Evolutionary conservation across 2,329 filamentous ascomycete genomes (phyloP).

Genomic region (Nigrospora oryzae): DNA sequence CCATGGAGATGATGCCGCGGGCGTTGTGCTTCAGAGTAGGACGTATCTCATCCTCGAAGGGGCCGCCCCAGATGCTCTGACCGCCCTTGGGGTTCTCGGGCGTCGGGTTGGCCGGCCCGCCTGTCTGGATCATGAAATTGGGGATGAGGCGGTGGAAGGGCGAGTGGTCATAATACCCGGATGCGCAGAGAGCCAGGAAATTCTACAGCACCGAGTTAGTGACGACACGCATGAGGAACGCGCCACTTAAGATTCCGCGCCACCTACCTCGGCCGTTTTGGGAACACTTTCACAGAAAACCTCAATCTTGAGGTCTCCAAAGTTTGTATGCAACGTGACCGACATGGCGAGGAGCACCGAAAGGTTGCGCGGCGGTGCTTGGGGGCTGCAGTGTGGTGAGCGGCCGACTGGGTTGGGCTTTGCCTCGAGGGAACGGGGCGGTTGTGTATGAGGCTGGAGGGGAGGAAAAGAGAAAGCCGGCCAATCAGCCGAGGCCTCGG

Average conservation of each 20-base stretch:
- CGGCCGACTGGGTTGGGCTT: too few relatives aligned
- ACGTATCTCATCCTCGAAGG: slow-evolving; percentile 76
- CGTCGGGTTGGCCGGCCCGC: slow-evolving; percentile 48
- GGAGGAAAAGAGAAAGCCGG: too few relatives aligned
- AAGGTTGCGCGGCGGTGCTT: too few relatives aligned
- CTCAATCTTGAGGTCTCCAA: slow-evolving; percentile 89
- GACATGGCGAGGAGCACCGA: slow-evolving; percentile 38
- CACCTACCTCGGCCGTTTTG: slow-evolving; percentile 71
- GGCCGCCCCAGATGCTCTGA: slow-evolving; percentile 62
- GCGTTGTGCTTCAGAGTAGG: slow-evolving; percentile 60
- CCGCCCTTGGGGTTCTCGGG: slow-evolving; percentile 59
- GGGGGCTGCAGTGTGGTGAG: too few relatives aligned
- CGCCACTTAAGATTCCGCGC: neutral
- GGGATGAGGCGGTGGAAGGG: slow-evolving; percentile 77
- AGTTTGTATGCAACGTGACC: slow-evolving; percentile 73
- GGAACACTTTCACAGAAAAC: slow-evolving; percentile 93
- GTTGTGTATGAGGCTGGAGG: too few relatives aligned
- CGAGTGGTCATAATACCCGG: slow-evolving; percentile 65
- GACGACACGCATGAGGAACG: too few relatives aligned
- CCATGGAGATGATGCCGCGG: slow-evolving; percentile 68
- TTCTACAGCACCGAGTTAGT: slow-evolving; percentile 43
- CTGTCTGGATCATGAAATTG: slow-evolving; percentile 73
- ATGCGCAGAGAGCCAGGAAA: slow-evolving; percentile 80
- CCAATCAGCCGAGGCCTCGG: too few relatives aligned
- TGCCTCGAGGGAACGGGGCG: too few relatives aligned